These are phyloP conservation scores for Fusarium coicis DNA, from an alignment of 2,329 filamentous ascomycete species.

Conservation along the genomic window DNA sequence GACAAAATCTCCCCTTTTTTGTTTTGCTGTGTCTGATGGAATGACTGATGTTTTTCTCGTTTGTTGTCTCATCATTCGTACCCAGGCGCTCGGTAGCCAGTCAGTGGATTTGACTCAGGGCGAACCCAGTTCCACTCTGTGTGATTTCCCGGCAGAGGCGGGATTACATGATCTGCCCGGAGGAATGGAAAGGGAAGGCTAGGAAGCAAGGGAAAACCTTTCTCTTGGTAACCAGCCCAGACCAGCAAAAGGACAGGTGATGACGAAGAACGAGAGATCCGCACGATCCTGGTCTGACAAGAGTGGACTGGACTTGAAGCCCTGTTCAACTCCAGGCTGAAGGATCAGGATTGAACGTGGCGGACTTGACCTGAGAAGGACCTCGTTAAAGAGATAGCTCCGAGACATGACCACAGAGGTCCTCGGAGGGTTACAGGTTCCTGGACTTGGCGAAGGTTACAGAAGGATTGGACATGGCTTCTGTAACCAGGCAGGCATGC, in stretches of 20 bases:
- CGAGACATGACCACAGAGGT: conserved; percentile 27
- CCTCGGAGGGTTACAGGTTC: background rate
- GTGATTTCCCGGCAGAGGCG: conserved; percentile 28
- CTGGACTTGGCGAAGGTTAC: conserved; percentile 6
- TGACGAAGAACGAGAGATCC: conserved; percentile 25
- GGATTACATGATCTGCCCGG: conserved; percentile 26
- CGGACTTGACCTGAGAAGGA: conserved; percentile 17
- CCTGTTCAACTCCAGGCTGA: conserved; percentile 22
- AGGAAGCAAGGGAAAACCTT: conserved; percentile 11
- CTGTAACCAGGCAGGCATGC: background rate
- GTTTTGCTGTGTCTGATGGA: background rate
- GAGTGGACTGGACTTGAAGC: conserved; percentile 24
- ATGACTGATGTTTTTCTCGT: conserved; percentile 30
- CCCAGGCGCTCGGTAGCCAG: conserved; percentile 21
- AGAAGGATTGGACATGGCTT: background rate
- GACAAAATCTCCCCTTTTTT: conserved; percentile 9
- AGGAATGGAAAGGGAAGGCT: conserved; percentile 10
- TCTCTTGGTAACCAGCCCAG: conserved; percentile 12
- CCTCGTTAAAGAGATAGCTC: conserved; percentile 24
- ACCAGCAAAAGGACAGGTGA: background rate
- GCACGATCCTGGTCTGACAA: conserved; percentile 17
- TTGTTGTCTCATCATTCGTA: conserved; percentile 29
- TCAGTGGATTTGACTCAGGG: conserved; percentile 16
- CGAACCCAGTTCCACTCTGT: conserved; percentile 3
- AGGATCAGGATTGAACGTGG: conserved; percentile 28